Evolutionary conservation across 306 rosid species (phyloP).

Genomic region (Prunus mira): DNA sequence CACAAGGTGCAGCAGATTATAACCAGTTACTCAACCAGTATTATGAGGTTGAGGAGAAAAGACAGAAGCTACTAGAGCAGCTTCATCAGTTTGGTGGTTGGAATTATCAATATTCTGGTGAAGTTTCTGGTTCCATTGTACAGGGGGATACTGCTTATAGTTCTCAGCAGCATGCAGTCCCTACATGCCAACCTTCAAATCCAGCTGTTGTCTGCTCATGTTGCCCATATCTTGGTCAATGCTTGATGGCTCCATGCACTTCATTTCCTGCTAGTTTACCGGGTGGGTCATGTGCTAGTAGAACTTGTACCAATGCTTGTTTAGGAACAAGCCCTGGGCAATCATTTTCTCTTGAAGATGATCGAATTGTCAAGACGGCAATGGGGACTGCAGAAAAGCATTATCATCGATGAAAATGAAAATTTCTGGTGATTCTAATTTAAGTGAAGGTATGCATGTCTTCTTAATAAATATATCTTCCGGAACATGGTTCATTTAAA

Average conservation of each 20-base stretch:
- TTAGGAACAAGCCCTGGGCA: constrained; percentile 34
- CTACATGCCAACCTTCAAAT: constrained; percentile 41
- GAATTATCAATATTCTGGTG: constrained; percentile 46
- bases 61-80: constrained; percentile 65
- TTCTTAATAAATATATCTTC: constrained; percentile 13
- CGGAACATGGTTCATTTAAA: constrained; percentile 9
- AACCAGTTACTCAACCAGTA: constrained; percentile 52
- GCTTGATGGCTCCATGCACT: constrained; percentile 31
- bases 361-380: constrained; percentile 47
- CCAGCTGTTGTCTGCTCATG: constrained; percentile 45
- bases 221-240: constrained; percentile 49
- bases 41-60: constrained; percentile 83
- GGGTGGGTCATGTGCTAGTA: constrained; percentile 38
- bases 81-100: constrained; percentile 61
- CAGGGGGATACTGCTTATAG: constrained; percentile 29
- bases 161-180: constrained; percentile 35
- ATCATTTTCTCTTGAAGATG: constrained; percentile 42
- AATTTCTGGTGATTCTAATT: constrained; percentile 38
- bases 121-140: constrained; percentile 32
- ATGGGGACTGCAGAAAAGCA: constrained; percentile 79
- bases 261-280: constrained; percentile 37
- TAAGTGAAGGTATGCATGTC: constrained; percentile 51
- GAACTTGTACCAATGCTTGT: constrained; percentile 31
- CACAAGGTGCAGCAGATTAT: constrained; percentile 47
- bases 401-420: constrained; percentile 47